Base-by-base conservation (phyloP, 2,329 filamentous ascomycete species). In the Xylariaceae sp. region DNA sequence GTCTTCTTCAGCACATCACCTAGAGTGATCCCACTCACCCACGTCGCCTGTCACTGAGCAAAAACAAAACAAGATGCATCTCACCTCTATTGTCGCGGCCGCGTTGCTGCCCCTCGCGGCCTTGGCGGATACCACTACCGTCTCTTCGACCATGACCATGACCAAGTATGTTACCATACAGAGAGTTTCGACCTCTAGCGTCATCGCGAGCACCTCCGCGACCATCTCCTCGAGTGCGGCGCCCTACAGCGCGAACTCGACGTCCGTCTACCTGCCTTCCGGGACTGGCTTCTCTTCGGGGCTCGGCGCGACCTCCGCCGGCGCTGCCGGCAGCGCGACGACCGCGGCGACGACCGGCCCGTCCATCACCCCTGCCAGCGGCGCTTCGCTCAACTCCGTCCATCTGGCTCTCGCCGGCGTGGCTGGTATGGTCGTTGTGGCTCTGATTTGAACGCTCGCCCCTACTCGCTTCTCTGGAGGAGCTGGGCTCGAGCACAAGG, bases 111-210 rank as follows among this genome's bases (percentile, higher is more conserved):
- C 74, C 47, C 60, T 72, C 33, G 53, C 75, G 50, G 73, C 70
- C 39, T 47, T 71, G 33, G 71, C 71, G 23, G 56, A 53, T 21
- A 48, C 52, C 35, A 49, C 50, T 16, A 63, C 64, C 27, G 62
- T 66, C 13, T 70, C 66, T 15, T 61, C 61, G 17, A 77, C 72
- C 25, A 60, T 61, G 35, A 67, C 64, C 29, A 48, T 68, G 47
- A 72, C 68, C 50, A 67, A 65, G 52, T 72, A 68, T 31, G 51
- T 71, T 52, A 73, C 66, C 29, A 64, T 76, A 40, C 64, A 64
- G 29, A 54, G 60, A 49, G 61, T 68, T 21, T 27, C 40, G 17
- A 53, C 46, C 4, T 41, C 50, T n/a, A 51, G 45, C 29, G 34
- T 48, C 27, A 44, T 37, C 34, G 40, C 40, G 35, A 45, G 43